These are phyloP conservation scores for Pythium dissimile DNA, from an alignment of 352 stramenopile genomes.

Conservation along the genomic window DNA sequence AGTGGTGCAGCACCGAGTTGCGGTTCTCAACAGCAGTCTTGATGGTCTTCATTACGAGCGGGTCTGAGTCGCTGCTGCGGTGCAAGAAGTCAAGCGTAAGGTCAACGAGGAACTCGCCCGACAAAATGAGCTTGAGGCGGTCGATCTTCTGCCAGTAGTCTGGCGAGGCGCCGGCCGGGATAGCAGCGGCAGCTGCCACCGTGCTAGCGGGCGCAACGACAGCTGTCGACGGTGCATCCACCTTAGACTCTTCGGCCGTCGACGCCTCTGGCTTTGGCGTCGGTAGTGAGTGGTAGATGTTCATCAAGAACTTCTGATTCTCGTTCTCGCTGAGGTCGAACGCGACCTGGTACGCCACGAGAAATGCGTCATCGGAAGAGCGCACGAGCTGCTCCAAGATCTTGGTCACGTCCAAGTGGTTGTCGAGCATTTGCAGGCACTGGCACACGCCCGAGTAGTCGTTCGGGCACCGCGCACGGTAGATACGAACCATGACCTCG, in stretches of 20 bases:
- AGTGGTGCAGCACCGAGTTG: slow-evolving; percentile 97
- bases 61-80: slow-evolving; percentile 87
- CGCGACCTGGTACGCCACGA: slow-evolving; percentile 96
- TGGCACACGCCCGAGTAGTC: slow-evolving; percentile 81
- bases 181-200: slow-evolving; percentile 23
- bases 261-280: slow-evolving; percentile 37
- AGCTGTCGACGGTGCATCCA: slow-evolving; percentile 21
- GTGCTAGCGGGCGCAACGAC: slow-evolving; percentile 18
- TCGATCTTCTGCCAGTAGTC: slow-evolving; percentile 83
- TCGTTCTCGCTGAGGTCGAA: slow-evolving; percentile 98
- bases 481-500: slow-evolving; percentile 87
- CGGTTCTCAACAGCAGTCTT: slow-evolving; percentile 93
- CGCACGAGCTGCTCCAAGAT: slow-evolving; percentile 88
- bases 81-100: slow-evolving; percentile 93
- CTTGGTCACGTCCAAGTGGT: slow-evolving; percentile 77
- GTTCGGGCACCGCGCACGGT: slow-evolving; percentile 52
- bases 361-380: slow-evolving; percentile 55
- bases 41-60: slow-evolving; percentile 92
- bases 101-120: slow-evolving; percentile 90
- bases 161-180: slow-evolving; percentile 40
- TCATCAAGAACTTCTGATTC: slow-evolving; percentile 96
- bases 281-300: slow-evolving; percentile 87
- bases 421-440: slow-evolving; percentile 88
- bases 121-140: slow-evolving; percentile 88
- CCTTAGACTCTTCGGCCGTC: slow-evolving; percentile 37